Percentiles rank a stretch among this genome's conserved stretches.
Conservation (phyloP, 768 basidiomycete genomes). For the Holtermanniella nyarrowii region DNA sequence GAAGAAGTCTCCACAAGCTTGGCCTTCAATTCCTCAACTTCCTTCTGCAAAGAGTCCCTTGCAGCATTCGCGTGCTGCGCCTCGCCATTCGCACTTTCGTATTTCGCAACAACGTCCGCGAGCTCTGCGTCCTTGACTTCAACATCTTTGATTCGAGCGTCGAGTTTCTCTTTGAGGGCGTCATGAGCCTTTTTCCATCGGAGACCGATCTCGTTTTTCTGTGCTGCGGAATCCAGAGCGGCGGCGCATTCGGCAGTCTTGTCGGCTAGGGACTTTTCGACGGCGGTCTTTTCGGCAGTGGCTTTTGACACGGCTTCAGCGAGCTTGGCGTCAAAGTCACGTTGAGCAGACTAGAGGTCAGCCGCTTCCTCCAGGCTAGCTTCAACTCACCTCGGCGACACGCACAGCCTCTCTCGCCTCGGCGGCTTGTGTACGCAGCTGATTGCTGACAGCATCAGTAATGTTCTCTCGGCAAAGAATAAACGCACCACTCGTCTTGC, state of each 20-base stretch:
- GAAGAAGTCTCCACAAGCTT: constrained; percentile 22
- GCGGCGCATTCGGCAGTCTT: constrained; percentile 20
- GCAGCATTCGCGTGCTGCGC: constrained; percentile 6
- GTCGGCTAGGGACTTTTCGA: too few species aligned
- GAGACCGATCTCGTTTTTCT: constrained; percentile 22
- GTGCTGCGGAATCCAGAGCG: constrained; percentile 18
- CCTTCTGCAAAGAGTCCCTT: constrained; percentile 9
- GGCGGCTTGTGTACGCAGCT: constrained; percentile 24
- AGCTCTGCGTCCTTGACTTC: constrained; percentile 24
- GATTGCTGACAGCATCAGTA: constrained; percentile 20
- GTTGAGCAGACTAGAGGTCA: constrained; percentile 9
- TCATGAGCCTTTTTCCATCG: constrained; percentile 22
- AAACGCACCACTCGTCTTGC: constrained; percentile 63
- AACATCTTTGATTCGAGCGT: constrained; percentile 5
- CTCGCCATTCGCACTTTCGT: constrained; percentile 8
- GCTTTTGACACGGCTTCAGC: constrained; percentile 19
- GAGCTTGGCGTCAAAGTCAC: constrained; percentile 23
- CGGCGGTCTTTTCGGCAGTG: constrained; percentile 14
- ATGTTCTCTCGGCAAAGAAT: background rate
- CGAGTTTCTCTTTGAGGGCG: constrained; percentile 4
- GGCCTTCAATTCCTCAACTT: constrained; percentile 11
- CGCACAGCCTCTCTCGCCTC: constrained; percentile 21
- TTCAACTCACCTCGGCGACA: constrained; percentile 21
- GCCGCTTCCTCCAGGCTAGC: background rate
- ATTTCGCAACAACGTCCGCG: constrained; percentile 2